These are phyloP conservation scores for Penicillium sp. DNA, from an alignment of 2,329 filamentous ascomycete species.

Conservation along the genomic window DNA sequence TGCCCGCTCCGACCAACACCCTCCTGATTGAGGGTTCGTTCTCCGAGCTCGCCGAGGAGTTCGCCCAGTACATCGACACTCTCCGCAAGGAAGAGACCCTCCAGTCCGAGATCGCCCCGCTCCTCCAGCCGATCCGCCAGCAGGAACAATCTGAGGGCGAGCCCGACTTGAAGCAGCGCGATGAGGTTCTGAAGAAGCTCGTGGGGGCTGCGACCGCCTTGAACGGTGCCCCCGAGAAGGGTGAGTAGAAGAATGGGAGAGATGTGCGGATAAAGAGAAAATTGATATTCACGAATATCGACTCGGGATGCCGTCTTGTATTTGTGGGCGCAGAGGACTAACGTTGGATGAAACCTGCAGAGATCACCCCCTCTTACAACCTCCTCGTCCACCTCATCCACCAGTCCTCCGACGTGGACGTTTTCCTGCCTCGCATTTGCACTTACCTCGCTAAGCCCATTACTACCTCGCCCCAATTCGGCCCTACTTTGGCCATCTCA, in stretches of 20 bases:
- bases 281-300: slow-evolving; percentile 5
- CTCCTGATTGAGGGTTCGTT: slow-evolving; percentile 85
- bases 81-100: slow-evolving; percentile 65
- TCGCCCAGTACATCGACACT: slow-evolving; percentile 88
- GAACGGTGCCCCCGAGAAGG: slow-evolving; percentile 86
- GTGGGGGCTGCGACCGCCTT: slow-evolving; percentile 74
- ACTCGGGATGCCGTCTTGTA: not conserved
- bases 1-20: slow-evolving; percentile 62
- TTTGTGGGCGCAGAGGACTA: slow-evolving; percentile 11
- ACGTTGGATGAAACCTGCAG: slow-evolving; percentile 46
- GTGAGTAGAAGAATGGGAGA: slow-evolving; percentile 36
- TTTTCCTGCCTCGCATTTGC: slow-evolving; percentile 85
- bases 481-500: slow-evolving; percentile 79
- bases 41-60: slow-evolving; percentile 87
- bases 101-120: slow-evolving; percentile 65
- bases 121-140: slow-evolving; percentile 59
- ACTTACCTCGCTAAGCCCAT: slow-evolving; percentile 84
- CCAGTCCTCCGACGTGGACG: slow-evolving; percentile 79
- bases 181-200: slow-evolving; percentile 85
- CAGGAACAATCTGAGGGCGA: slow-evolving; percentile 54
- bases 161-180: slow-evolving; percentile 61
- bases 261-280: slow-evolving; percentile 11
- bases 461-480: slow-evolving; percentile 79
- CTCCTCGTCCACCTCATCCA: slow-evolving; percentile 90
- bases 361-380: slow-evolving; percentile 95